A percentile compares a stretch with the other conserved stretches of the same genome.
These are phyloP conservation scores for Boletellus sp. DNA, from an alignment of 768 basidiomycete genomes.

Conservation along the genomic window DNA sequence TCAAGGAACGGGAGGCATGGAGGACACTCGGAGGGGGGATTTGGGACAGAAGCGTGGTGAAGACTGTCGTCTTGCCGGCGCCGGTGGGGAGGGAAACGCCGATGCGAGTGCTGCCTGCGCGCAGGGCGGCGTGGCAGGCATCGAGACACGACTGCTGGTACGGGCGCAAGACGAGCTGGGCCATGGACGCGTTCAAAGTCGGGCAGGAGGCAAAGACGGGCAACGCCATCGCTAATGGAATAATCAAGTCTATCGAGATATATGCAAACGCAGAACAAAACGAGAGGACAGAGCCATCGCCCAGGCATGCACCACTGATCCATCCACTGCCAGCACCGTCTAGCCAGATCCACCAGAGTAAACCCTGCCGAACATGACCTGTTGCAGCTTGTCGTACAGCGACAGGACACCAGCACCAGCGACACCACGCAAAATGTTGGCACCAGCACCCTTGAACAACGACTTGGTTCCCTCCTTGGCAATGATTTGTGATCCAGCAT, in stretches of 20 bases:
- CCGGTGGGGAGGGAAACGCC: conserved; percentile 86
- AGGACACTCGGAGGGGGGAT: conserved; percentile 45
- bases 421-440: conserved; percentile 95
- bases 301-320: conserved; percentile 14
- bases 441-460: conserved; percentile 99
- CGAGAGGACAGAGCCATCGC: conserved; percentile 31
- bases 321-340: not conserved
- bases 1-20: conserved; percentile 57
- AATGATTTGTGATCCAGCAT: conserved; percentile 91
- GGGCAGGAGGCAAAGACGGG: not conserved
- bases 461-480: conserved; percentile 95
- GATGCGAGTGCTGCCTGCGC: conserved; percentile 64
- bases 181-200: not conserved
- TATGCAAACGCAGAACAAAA: conserved; percentile 20
- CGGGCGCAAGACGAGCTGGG: conserved; percentile 54
- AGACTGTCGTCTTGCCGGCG: conserved; percentile 88
- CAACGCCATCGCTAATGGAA: conserved; percentile 8
- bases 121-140: conserved; percentile 70
- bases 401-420: conserved; percentile 99
- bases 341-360: conserved; percentile 81
- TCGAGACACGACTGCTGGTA: conserved; percentile 83
- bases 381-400: conserved; percentile 97
- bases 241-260: conserved; percentile 33
- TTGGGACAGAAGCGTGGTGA: conserved; percentile 74
- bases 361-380: conserved; percentile 97